Percentiles rank a stretch among this genome's conserved stretches.
Conservation (phyloP, 2,329 filamentous ascomycete genomes). For the Plenodomus tracheiphilus region DNA sequence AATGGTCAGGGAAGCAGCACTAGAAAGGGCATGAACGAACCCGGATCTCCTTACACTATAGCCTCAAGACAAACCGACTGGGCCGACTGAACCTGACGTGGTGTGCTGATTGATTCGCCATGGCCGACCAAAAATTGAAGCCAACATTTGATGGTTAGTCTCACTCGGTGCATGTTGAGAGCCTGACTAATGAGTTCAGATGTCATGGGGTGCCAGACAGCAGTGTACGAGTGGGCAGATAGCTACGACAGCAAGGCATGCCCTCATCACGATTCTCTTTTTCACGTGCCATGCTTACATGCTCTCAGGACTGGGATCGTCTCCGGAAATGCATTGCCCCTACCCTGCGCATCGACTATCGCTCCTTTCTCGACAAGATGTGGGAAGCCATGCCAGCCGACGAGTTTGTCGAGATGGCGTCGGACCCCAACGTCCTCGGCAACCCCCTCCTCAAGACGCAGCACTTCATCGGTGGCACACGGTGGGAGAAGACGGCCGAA, state of each 20-base stretch:
- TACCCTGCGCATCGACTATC: conserved; percentile 70
- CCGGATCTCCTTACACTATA: not conserved
- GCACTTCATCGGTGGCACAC: conserved; percentile 59
- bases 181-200: conserved; percentile 41
- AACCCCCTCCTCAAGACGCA: conserved; percentile 59
- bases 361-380: conserved; percentile 57
- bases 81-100: not conserved
- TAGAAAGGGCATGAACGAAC: not conserved
- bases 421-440: conserved; percentile 57
- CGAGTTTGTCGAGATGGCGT: conserved; percentile 58
- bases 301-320: conserved; percentile 59
- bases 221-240: conserved; percentile 65
- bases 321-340: conserved; percentile 66
- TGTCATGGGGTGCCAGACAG: conserved; percentile 54
- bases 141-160: conserved; percentile 41
- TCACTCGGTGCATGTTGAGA: not conserved
- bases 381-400: conserved; percentile 61
- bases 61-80: too few species aligned
- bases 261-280: not conserved
- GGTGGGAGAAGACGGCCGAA: conserved; percentile 55
- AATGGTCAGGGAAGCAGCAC: conserved; percentile 17
- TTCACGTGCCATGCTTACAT: conserved; percentile 3
- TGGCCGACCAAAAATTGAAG: conserved; percentile 37
- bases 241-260: conserved; percentile 64
- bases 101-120: conserved; percentile 13